A percentile compares a stretch with the other conserved stretches of the same genome.
Conservation (phyloP, 129 eudicot species). For the Helianthus tuberosus region DNA sequence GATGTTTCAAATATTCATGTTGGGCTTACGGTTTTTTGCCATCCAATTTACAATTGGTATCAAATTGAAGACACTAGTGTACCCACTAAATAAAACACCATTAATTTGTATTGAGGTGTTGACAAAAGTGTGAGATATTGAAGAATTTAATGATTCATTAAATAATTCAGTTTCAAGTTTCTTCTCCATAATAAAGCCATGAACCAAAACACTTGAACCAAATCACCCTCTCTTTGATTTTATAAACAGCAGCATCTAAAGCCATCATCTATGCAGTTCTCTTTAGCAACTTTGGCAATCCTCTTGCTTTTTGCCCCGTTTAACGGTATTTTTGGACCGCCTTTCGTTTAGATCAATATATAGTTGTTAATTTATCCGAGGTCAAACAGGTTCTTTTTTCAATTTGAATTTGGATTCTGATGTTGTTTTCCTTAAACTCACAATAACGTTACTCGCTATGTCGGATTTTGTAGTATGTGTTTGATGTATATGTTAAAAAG, state of each 20-base stretch:
- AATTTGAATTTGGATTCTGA: not conserved
- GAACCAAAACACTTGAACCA: slow-evolving; percentile 10
- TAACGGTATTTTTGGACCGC: slow-evolving; percentile 20
- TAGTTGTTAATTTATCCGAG: not conserved
- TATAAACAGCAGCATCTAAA: slow-evolving; percentile 15
- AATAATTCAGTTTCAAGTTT: slow-evolving; percentile 17
- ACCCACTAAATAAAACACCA: no score
- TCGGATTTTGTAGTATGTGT: not conserved
- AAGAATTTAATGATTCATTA: slow-evolving; percentile 16
- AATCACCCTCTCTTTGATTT: slow-evolving; percentile 2
- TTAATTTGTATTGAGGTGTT: not conserved
- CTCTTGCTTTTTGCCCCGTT: slow-evolving; percentile 22
- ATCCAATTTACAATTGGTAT: no score
- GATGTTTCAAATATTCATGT: no score
- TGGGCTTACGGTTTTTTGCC: no score
- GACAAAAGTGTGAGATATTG: not conserved
- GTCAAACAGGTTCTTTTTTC: not conserved
- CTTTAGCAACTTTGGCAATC: slow-evolving; percentile 7
- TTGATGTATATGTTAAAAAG: not conserved
- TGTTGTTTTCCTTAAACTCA: not conserved
- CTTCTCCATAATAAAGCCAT: not conserved
- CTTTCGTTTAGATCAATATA: slow-evolving; percentile 10
- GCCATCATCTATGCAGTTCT: slow-evolving; percentile 6
- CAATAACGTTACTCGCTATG: not conserved
- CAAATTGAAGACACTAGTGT: no score